Evolutionary conservation across 1,139 yeast genomes (phyloP), one percentile per base, ranked within the genome.

Genomic region (Candida sp.): DNA sequence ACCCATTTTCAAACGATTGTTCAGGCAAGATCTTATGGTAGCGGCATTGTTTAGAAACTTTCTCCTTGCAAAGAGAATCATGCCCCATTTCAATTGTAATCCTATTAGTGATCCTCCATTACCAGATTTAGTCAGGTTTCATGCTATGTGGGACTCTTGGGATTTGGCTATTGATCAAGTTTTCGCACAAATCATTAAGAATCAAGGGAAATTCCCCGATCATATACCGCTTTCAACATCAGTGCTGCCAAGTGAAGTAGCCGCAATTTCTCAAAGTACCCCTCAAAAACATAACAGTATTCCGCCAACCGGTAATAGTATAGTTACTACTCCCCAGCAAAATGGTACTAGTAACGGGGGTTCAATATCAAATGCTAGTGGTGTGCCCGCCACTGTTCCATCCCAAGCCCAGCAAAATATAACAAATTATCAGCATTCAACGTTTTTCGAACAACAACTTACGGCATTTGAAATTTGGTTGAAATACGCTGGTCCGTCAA

Each of bases 131-230:
- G 81, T 84, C 2, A 81, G 88, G 42, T 78, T 79, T 49, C 98
- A 95, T 60, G 82, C 96, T 9, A 86, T 93, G 89, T 93, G 99
- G 99, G 95, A 90, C 50, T 85, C 97, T 0, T 93, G 99, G 99
- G 99, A 95, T 60, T 71, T 93, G 56, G 98, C 99, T 0, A 86
- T 93, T 40, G 98, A 93, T 62, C 97, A 93, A 58, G 95, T 95
- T 2, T 70, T 95, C 43, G 81, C 89, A 4, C 89, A 85, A 55
- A 63, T 85, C 39, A 73, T 84, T 42, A 73, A 70, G 45, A 68
- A 62, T 44, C 48, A 49, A 36, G 33, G 43, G 35, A 35, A 34
- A 36, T 21, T 15, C 15, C 47, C 59, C 5, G 7, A 33, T 25
- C 15, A 22, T 12, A 21, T 32, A 2, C 33, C 40, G 12, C 5